Evolutionary conservation across 345 rosid genomes (phyloP).

Genomic region (Corymbia maculata): DNA sequence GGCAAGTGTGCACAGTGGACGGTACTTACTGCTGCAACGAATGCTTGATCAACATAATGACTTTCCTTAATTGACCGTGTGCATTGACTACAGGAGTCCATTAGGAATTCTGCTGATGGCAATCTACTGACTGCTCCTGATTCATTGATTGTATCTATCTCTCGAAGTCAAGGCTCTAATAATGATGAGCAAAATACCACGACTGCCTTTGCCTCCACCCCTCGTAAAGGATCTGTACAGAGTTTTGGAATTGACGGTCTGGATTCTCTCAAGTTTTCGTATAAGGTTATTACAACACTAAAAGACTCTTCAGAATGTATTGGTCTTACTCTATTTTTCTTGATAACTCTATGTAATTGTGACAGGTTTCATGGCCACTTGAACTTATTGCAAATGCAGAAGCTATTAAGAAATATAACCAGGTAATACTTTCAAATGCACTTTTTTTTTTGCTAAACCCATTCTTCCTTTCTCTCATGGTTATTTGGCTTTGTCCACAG

Average conservation of each 20-base stretch:
- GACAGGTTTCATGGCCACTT: constrained; percentile 97
- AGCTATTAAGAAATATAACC: constrained; percentile 91
- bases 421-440: constrained; percentile 33
- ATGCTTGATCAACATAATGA: neutral
- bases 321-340: neutral
- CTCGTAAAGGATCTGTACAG: constrained; percentile 31
- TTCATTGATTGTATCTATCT: constrained; percentile 65
- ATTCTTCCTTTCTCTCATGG: constrained; percentile 1
- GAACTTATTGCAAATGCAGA: constrained; percentile 88
- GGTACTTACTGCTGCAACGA: neutral
- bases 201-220: constrained; percentile 31
- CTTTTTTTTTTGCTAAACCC: neutral
- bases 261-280: constrained; percentile 66
- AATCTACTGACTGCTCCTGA: constrained; percentile 71
- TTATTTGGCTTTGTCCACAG: constrained; percentile 27
- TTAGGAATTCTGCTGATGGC: constrained; percentile 90
- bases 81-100: constrained; percentile 62
- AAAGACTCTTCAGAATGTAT: neutral
- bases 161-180: constrained; percentile 37
- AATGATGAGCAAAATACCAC: constrained; percentile 42
- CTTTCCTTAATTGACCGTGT: neutral
- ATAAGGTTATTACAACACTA: constrained; percentile 42
- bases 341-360: neutral
- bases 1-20: neutral
- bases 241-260: constrained; percentile 74